Evolutionary conservation across 2,329 filamentous ascomycete species (phyloP), one percentile per base, ranked within the genome.

Genomic region (Penicillium brasilianum): DNA sequence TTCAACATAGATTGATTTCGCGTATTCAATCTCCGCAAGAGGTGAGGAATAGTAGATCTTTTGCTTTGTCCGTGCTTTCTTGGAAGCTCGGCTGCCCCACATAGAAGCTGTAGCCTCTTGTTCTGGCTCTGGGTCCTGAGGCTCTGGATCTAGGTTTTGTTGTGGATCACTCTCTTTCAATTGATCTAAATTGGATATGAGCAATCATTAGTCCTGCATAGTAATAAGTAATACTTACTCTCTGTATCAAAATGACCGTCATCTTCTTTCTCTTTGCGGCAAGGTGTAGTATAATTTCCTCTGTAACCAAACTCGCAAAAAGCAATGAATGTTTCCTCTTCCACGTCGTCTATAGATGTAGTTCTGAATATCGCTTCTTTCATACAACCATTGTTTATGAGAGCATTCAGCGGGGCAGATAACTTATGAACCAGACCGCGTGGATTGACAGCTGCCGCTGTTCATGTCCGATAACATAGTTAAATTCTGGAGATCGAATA

Each of bases 201-300:
- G 48, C 10, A 51, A 51, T 36, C 22, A 36, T 20, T 51, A 9
- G 13, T 34, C 30, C 16, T 3, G 30, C 16, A 36, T 16, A 18
- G 30, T 51, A 51, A 11, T 49, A 49, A 30, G 22, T 49, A 49
- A 25, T 30, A 49, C 44, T 49, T 30, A 49, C 44, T 49, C 44
- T 49, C 44, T 30, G 10, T 13, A 49, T 30, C 11, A 30, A 49
- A 49, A n/a, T 49, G 10, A 8, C 44, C 6, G 30, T 49, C 44
- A 13, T 49, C 22, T 16, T 49, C 44, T 49, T 49, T 49, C n/a
- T n/a, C n/a, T n/a, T n/a, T n/a, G 22, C 44, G 44, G 25, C 32
- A 49, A 49, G 46, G 25, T 11, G 25, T 49, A 49, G 25, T 49
- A 32, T 49, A 49, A n/a, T 49, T 49, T 18, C 25, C 46, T 49